phyloP scores from a whole-genome alignment of 1,284 basidiomycete genomes.

The Mycena sp. region DNA sequence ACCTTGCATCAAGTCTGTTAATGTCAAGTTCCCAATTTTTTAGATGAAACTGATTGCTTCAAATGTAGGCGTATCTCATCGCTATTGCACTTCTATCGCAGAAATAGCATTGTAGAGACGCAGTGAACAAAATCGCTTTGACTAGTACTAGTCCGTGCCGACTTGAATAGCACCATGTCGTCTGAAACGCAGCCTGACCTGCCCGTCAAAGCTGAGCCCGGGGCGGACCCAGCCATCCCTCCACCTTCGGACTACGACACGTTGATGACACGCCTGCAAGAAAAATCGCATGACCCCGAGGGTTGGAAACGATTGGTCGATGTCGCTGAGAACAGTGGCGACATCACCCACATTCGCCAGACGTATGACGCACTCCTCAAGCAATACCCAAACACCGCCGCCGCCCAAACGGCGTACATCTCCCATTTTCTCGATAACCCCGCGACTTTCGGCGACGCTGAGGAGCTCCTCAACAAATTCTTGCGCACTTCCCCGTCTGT shows the following conservation, averaged over 20 bases:
- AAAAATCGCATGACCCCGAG: constrained; percentile 61
- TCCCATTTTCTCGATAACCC: constrained; percentile 76
- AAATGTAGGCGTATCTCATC: constrained; percentile 2
- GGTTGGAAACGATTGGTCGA: constrained; percentile 76
- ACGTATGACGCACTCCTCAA: constrained; percentile 80
- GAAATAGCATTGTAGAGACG: constrained; percentile 23
- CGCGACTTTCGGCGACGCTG: constrained; percentile 73
- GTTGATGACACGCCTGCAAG: constrained; percentile 22
- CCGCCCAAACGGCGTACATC: constrained; percentile 84
- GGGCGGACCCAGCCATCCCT: constrained; percentile 4
- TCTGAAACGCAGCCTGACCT: constrained; percentile 15
- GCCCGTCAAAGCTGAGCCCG: constrained; percentile 15
- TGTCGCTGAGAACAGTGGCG: constrained; percentile 71
- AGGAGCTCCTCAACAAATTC: constrained; percentile 84
- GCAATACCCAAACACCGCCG: constrained; percentile 82
- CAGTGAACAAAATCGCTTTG: no score
- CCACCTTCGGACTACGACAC: constrained; percentile 27
- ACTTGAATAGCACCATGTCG: no score
- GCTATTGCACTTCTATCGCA: constrained; percentile 17
- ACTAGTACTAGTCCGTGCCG: no score
- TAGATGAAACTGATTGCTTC: constrained; percentile 6
- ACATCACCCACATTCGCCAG: constrained; percentile 73
- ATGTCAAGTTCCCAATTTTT: constrained; percentile 9
- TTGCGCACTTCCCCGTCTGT: constrained; percentile 85
- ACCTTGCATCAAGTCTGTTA: neutral